These are phyloP conservation scores for Amniculicola lignicola DNA, from an alignment of 495 filamentous ascomycete species.

Conservation along the genomic window DNA sequence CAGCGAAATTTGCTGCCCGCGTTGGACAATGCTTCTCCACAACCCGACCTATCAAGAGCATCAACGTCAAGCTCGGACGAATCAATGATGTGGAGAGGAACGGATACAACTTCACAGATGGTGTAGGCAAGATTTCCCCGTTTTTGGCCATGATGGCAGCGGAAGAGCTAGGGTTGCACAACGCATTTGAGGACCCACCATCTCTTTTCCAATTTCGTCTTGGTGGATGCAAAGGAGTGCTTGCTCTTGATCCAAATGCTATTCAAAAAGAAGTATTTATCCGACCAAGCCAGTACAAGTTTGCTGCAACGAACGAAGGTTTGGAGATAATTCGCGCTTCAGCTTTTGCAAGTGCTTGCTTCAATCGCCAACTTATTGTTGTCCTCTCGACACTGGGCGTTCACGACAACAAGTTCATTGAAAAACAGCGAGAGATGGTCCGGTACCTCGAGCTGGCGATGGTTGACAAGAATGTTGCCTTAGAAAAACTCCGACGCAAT, in stretches of 20 bases:
- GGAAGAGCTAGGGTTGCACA: constrained; percentile 58
- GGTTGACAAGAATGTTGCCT: constrained; percentile 58
- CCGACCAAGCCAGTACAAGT: constrained; percentile 84
- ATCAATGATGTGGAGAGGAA: constrained; percentile 66
- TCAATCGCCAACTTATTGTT: constrained; percentile 87
- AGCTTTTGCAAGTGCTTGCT: constrained; percentile 64
- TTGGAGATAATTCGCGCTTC: constrained; percentile 85
- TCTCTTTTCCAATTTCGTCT: constrained; percentile 90
- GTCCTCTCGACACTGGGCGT: constrained; percentile 79
- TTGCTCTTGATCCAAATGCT: constrained; percentile 55
- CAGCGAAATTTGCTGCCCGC: constrained; percentile 83
- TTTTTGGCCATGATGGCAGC: constrained; percentile 69
- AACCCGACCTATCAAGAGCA: constrained; percentile 62
- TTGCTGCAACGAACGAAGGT: constrained; percentile 62
- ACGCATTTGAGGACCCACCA: constrained; percentile 51
- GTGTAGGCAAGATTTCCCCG: constrained; percentile 85
- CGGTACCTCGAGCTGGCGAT: constrained; percentile 64
- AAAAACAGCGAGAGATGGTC: constrained; percentile 64
- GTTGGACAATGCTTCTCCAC: constrained; percentile 96
- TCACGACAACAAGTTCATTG: constrained; percentile 60
- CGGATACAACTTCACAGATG: constrained; percentile 77
- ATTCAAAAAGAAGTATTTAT: constrained; percentile 61
- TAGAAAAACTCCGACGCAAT: constrained; percentile 63
- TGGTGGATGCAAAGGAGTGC: constrained; percentile 86
- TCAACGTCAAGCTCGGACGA: constrained; percentile 44